These are phyloP conservation scores for Gymnopus androsaceus DNA, from an alignment of 1,284 basidiomycete genomes.

Conservation along the genomic window DNA sequence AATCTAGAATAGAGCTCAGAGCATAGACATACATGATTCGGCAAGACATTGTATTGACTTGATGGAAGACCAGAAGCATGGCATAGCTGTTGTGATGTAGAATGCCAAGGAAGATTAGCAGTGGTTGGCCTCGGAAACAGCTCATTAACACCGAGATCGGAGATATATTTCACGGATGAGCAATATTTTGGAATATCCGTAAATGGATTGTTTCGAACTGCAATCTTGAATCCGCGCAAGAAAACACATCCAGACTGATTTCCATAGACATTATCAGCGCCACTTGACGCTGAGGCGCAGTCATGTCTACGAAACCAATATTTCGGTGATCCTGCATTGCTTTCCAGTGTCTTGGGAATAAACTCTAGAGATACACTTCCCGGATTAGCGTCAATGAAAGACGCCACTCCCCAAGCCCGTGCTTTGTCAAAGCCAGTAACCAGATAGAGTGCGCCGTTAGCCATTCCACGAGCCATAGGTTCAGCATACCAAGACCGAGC, in stretches of 20 bases:
- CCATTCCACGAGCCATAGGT: not conserved
- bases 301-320: not conserved
- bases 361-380: not conserved
- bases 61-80: no score
- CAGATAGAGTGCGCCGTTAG: constrained; percentile 1
- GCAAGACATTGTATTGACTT: no score
- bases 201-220: not conserved
- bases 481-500: constrained; percentile 4
- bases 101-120: no score
- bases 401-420: constrained; percentile 1
- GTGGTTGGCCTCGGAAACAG: no score
- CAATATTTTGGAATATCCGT: not conserved
- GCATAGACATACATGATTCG: no score
- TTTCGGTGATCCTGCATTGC: not conserved
- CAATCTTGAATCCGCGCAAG: constrained; percentile 6
- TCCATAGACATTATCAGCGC: not conserved
- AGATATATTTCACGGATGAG: not conserved
- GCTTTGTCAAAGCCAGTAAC: constrained; percentile 8
- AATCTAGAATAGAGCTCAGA: not conserved
- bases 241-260: constrained; percentile 5
- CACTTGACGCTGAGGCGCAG: not conserved
- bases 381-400: not conserved
- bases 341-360: not conserved
- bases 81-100: no score
- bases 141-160: not conserved